Evolutionary conservation across 129 eudicot species (phyloP).

Genomic region (Saussurea involucrata): DNA sequence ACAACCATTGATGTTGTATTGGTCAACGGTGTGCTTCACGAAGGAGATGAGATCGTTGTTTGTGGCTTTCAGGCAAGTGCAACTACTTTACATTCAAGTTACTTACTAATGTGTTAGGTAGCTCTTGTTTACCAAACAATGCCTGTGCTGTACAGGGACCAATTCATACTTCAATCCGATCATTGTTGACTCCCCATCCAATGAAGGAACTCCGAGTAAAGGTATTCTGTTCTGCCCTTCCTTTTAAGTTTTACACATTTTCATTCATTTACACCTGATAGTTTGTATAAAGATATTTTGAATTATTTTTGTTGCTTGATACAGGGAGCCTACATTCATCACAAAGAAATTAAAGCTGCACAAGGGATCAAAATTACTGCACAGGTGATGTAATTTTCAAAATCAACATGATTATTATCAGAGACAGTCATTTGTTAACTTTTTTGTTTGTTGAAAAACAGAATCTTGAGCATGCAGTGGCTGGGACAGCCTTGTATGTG

Average conservation of each 20-base stretch:
- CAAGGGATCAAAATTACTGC: constrained; percentile 98
- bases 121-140: constrained; percentile 14
- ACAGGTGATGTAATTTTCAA: constrained; percentile 52
- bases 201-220: constrained; percentile 97
- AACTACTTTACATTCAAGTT: constrained; percentile 3
- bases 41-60: constrained; percentile 96
- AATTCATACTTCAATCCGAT: constrained; percentile 74
- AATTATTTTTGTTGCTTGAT: constrained; percentile 20
- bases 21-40: constrained; percentile 95
- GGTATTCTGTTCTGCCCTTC: constrained; percentile 30
- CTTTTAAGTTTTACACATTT: background rate
- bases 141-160: constrained; percentile 59
- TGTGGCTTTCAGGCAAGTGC: constrained; percentile 90
- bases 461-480: constrained; percentile 97
- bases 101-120: constrained; percentile 3
- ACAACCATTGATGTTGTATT: constrained; percentile 93
- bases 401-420: background rate
- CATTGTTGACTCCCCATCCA: constrained; percentile 92
- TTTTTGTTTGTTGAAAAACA: too few relatives aligned
- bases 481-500: constrained; percentile 83
- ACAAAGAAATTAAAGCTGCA: constrained; percentile 95
- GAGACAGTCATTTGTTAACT: background rate
- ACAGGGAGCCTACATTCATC: constrained; percentile 86
- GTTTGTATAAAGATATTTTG: background rate
- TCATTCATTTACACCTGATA: background rate